These are phyloP conservation scores for Coemansia sp. DNA, from an alignment of 192 early-diverging fungal genomes.

Conservation along the genomic window DNA sequence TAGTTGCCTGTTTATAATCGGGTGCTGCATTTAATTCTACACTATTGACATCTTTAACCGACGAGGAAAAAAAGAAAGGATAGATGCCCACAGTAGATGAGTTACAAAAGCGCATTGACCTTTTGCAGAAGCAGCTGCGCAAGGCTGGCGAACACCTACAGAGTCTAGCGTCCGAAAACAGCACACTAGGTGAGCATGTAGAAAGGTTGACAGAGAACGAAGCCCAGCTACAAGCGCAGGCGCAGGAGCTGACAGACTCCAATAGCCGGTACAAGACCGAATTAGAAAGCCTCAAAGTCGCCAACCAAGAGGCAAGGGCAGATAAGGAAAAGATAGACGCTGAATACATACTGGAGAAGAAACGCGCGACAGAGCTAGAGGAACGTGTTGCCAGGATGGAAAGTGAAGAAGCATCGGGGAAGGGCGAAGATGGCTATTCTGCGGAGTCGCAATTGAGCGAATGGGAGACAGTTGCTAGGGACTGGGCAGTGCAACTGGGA, in stretches of 20 bases:
- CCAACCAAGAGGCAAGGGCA: slow-evolving; percentile 1
- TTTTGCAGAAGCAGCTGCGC: slow-evolving; percentile 51
- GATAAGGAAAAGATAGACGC: slow-evolving; percentile 15
- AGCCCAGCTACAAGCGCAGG: slow-evolving; percentile 21
- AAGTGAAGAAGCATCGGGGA: not conserved
- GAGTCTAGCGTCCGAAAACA: slow-evolving; percentile 58
- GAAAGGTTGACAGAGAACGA: slow-evolving; percentile 43
- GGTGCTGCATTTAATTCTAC: slow-evolving; percentile 13
- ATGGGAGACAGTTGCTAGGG: slow-evolving; percentile 35
- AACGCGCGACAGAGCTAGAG: not conserved
- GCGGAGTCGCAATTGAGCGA: slow-evolving; percentile 15
- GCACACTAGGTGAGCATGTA: slow-evolving; percentile 41
- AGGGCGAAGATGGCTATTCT: not conserved
- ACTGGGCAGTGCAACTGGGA: slow-evolving; percentile 32
- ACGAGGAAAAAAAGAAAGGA: not conserved
- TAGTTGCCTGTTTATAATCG: not conserved
- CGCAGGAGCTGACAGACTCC: slow-evolving; percentile 15
- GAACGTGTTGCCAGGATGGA: slow-evolving; percentile 30
- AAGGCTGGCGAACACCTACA: slow-evolving; percentile 56
- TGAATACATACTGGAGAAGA: slow-evolving; percentile 9
- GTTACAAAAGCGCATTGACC: slow-evolving; percentile 49
- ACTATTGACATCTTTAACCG: not conserved
- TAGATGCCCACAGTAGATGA: slow-evolving; percentile 40
- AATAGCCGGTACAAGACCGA: slow-evolving; percentile 12
- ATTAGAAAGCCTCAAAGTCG: slow-evolving; percentile 11